Percentiles rank a stretch among this genome's conserved stretches.
Evolutionary conservation across 805 yeast genomes (phyloP).

Genomic region (Tetrapisispora pingtungensis): DNA sequence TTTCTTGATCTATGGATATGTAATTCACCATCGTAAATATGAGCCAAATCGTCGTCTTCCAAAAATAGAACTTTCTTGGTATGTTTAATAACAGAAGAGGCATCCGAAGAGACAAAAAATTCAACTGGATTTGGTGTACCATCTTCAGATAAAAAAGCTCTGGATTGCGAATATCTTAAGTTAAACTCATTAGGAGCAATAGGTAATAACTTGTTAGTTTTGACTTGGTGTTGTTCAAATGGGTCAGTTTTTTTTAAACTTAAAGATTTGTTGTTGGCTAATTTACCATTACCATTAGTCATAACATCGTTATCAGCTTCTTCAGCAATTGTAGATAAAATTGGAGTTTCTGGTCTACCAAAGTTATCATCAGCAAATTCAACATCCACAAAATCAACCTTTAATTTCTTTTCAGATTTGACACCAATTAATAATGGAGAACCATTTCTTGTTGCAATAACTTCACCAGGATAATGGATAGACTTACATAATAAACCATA

Average conservation of each 20-base stretch:
- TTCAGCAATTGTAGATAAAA: constrained; percentile 14
- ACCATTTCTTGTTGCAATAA: constrained; percentile 95
- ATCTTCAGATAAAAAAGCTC: constrained; percentile 93
- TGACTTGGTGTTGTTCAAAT: constrained; percentile 1
- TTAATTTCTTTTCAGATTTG: constrained; percentile 86
- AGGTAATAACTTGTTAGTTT: constrained; percentile 32
- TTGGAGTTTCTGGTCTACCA: constrained; percentile 27
- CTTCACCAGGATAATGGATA: constrained; percentile 86
- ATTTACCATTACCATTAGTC: constrained; percentile 1
- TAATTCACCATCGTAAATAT: constrained; percentile 93
- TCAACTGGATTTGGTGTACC: constrained; percentile 90
- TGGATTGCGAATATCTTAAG: constrained; percentile 82
- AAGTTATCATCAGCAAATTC: constrained; percentile 72
- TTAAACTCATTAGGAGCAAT: constrained; percentile 44
- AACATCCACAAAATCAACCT: constrained; percentile 96
- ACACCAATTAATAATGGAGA: constrained; percentile 96
- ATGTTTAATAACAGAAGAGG: constrained; percentile 92
- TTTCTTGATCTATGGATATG: constrained; percentile 95
- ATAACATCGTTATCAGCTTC: constrained; percentile 1
- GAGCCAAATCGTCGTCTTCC: constrained; percentile 98
- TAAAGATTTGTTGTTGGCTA: constrained; percentile 3
- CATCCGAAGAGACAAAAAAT: constrained; percentile 92
- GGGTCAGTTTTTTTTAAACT: background rate
- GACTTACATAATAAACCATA: constrained; percentile 93
- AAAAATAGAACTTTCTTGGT: constrained; percentile 93